Percentiles rank a stretch among this genome's conserved stretches.
Conservation (phyloP, 495 filamentous ascomycete genomes). For the Penicillium desertorum region DNA sequence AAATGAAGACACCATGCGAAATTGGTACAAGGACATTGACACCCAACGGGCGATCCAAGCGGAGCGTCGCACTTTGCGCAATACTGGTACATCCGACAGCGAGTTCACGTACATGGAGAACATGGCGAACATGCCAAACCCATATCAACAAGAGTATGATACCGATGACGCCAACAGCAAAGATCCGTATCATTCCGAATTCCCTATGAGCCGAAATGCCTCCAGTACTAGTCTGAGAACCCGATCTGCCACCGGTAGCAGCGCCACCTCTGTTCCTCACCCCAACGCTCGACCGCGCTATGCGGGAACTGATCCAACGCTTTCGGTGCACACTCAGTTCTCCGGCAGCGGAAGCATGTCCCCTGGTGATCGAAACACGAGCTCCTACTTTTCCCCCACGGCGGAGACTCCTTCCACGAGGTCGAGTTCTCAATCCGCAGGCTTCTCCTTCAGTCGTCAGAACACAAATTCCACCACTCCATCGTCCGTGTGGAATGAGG, state of each 20-base stretch:
- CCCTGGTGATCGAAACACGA: constrained; percentile 53
- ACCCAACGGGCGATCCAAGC: constrained; percentile 46
- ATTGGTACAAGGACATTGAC: constrained; percentile 70
- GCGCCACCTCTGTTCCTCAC: constrained; percentile 47
- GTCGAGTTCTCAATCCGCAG: constrained; percentile 71
- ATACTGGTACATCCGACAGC: constrained; percentile 61
- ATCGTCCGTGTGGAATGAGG: constrained; percentile 59
- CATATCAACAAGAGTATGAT: constrained; percentile 76
- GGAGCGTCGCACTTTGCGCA: constrained; percentile 49
- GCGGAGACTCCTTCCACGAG: constrained; percentile 85
- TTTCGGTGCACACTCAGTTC: constrained; percentile 74
- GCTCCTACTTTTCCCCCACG: constrained; percentile 90
- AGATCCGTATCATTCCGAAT: constrained; percentile 46
- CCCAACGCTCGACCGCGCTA: constrained; percentile 61
- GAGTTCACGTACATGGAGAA: constrained; percentile 79
- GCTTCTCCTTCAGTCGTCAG: constrained; percentile 78
- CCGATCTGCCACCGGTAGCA: constrained; percentile 76
- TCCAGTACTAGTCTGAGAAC: constrained; percentile 79
- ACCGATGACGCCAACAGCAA: constrained; percentile 65
- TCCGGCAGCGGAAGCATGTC: constrained; percentile 46
- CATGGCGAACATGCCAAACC: constrained; percentile 68
- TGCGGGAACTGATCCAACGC: constrained; percentile 59
- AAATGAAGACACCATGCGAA: constrained; percentile 88
- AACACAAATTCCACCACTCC: constrained; percentile 52
- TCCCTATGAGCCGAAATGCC: constrained; percentile 69